Evolutionary conservation across 1,284 basidiomycete genomes (phyloP).

Genomic region (Phenoliferia sp.): DNA sequence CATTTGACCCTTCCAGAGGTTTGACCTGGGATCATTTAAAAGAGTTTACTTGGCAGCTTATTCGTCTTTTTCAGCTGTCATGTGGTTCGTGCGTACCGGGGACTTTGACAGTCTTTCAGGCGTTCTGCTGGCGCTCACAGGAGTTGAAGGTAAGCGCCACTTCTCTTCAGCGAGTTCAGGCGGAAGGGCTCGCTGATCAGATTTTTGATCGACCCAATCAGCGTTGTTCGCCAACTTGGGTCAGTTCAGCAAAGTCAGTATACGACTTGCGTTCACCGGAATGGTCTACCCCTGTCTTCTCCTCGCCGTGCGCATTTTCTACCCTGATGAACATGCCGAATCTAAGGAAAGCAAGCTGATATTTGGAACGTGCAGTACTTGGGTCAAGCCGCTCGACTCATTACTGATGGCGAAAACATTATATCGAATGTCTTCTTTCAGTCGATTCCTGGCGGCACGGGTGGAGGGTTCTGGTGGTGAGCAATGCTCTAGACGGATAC

Average conservation of each 20-base stretch:
- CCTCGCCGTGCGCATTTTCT: conserved; percentile 43
- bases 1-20: conserved; percentile 63
- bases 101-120: conserved; percentile 61
- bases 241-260: conserved; percentile 58
- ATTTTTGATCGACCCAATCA: no score
- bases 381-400: conserved; percentile 61
- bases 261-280: conserved; percentile 52
- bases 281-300: conserved; percentile 60
- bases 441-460: conserved; percentile 55
- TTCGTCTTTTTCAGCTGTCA: no score
- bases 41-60: no score
- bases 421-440: conserved; percentile 58
- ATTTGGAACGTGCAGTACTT: conserved; percentile 52
- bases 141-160: conserved; percentile 48
- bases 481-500: no score
- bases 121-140: conserved; percentile 59
- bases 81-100: conserved; percentile 60
- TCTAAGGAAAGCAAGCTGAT: neutral
- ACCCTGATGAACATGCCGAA: neutral
- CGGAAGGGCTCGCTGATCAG: neutral
- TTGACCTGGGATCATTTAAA: no score
- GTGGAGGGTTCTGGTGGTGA: conserved; percentile 44
- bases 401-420: conserved; percentile 51
- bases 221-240: conserved; percentile 50
- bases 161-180: neutral